Evolutionary conservation across 1,139 yeast genomes (phyloP).

Genomic region (Kodamaea sp.): DNA sequence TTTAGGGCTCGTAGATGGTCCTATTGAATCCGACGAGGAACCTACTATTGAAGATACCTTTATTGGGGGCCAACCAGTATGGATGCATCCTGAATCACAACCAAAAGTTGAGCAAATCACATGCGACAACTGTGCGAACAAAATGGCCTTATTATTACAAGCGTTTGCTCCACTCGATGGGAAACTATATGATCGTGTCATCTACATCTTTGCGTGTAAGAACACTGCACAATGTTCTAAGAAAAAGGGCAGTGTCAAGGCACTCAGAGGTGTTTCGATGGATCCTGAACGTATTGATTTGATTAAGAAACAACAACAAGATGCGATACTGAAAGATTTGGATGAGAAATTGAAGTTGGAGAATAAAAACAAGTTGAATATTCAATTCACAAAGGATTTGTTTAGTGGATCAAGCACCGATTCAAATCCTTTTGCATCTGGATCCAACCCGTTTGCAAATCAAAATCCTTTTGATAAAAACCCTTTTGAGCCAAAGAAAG

Average conservation of each 20-base stretch:
- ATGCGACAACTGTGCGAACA: constrained; percentile 63
- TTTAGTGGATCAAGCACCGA: constrained; percentile 22
- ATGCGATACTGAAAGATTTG: constrained; percentile 26
- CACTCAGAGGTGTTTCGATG: constrained; percentile 68
- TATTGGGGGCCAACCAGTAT: constrained; percentile 72
- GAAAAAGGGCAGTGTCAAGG: constrained; percentile 65
- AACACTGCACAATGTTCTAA: constrained; percentile 56
- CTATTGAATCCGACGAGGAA: constrained; percentile 24
- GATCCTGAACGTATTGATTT: constrained; percentile 47
- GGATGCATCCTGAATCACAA: constrained; percentile 50
- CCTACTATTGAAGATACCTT: constrained; percentile 70
- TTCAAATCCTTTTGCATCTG: constrained; percentile 29
- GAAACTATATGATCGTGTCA: constrained; percentile 71
- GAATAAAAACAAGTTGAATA: constrained; percentile 24
- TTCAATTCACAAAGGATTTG: constrained; percentile 45
- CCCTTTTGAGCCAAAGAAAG: constrained; percentile 6
- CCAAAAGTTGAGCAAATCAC: constrained; percentile 50
- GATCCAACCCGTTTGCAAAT: constrained; percentile 22
- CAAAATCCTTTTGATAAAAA: constrained; percentile 18
- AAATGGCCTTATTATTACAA: constrained; percentile 70
- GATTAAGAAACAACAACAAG: constrained; percentile 36
- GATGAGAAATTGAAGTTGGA: constrained; percentile 22
- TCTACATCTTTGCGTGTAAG: constrained; percentile 77
- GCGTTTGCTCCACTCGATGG: constrained; percentile 74
- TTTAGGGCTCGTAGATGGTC: constrained; percentile 65